phyloP scores from a whole-genome alignment of 176 grass and related monocot genomes.

The Zizania latifolia region DNA sequence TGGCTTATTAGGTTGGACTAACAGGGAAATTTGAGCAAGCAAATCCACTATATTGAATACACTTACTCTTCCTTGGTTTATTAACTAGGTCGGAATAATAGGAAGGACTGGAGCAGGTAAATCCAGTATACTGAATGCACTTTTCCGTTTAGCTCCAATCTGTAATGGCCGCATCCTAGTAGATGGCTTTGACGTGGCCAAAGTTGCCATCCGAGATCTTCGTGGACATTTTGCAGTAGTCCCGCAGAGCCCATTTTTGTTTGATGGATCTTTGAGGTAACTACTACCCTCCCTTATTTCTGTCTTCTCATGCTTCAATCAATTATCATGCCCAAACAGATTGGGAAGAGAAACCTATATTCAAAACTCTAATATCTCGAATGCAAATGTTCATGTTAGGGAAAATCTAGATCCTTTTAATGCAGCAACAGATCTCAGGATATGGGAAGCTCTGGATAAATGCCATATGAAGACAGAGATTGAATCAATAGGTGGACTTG shows the following conservation, averaged over 20 bases:
- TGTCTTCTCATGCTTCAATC: constrained; percentile 8
- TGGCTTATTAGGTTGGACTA: constrained; percentile 72
- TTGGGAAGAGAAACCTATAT: not conserved
- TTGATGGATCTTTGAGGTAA: constrained; percentile 86
- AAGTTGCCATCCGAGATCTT: constrained; percentile 59
- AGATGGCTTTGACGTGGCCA: constrained; percentile 62
- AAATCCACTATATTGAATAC: constrained; percentile 90
- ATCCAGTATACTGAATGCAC: constrained; percentile 91
- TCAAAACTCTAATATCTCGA: constrained; percentile 5
- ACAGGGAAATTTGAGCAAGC: constrained; percentile 74
- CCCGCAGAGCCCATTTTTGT: constrained; percentile 85
- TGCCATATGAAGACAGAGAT: constrained; percentile 82
- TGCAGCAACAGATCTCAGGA: constrained; percentile 45
- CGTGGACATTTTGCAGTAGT: constrained; percentile 78
- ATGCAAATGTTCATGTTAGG: constrained; percentile 27
- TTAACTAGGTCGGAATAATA: constrained; percentile 78
- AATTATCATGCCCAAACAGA: not conserved
- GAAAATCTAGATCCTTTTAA: constrained; percentile 88
- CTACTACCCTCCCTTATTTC: constrained; percentile 7
- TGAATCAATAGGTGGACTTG: constrained; percentile 71
- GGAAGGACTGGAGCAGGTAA: constrained; percentile 97
- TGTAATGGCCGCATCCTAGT: constrained; percentile 69
- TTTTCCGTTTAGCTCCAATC: constrained; percentile 69
- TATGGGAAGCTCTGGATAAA: constrained; percentile 95
- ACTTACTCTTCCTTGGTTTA: constrained; percentile 38